These are phyloP conservation scores for Erysimum cheiranthoides DNA, from an alignment of 345 rosid species.

Conservation along the genomic window DNA sequence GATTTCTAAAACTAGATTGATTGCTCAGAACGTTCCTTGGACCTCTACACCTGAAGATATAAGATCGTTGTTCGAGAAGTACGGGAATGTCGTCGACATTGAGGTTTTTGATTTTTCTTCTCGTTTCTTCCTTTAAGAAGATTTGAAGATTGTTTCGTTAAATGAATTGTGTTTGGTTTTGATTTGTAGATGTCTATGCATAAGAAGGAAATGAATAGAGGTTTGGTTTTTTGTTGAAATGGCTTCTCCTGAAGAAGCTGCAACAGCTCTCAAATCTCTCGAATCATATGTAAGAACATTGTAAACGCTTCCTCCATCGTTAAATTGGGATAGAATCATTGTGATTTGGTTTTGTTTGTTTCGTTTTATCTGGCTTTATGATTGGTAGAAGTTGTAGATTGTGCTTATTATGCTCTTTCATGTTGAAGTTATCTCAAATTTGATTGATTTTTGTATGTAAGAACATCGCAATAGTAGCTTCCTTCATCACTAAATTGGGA, in stretches of 20 bases:
- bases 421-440: neutral
- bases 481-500: neutral
- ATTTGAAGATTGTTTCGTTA: conserved; percentile 6
- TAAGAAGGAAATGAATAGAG: conserved; percentile 69
- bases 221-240: conserved; percentile 79
- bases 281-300: conserved; percentile 57
- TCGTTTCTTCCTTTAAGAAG: neutral
- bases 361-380: neutral
- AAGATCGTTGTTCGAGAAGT: conserved; percentile 74
- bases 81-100: conserved; percentile 72
- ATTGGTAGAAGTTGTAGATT: neutral
- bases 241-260: conserved; percentile 82
- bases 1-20: conserved; percentile 60
- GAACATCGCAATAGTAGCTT: neutral
- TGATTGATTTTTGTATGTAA: neutral
- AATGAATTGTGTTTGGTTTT: neutral
- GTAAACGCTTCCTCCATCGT: neutral
- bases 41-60: conserved; percentile 71
- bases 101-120: conserved; percentile 59
- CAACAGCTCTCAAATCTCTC: conserved; percentile 61
- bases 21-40: conserved; percentile 86
- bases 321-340: neutral
- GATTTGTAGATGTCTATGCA: conserved; percentile 77
- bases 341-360: neutral
- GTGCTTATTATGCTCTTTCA: neutral